Evolutionary conservation across 2,329 filamentous ascomycete species (phyloP).

Genomic region (Colletotrichum eremochloae): DNA sequence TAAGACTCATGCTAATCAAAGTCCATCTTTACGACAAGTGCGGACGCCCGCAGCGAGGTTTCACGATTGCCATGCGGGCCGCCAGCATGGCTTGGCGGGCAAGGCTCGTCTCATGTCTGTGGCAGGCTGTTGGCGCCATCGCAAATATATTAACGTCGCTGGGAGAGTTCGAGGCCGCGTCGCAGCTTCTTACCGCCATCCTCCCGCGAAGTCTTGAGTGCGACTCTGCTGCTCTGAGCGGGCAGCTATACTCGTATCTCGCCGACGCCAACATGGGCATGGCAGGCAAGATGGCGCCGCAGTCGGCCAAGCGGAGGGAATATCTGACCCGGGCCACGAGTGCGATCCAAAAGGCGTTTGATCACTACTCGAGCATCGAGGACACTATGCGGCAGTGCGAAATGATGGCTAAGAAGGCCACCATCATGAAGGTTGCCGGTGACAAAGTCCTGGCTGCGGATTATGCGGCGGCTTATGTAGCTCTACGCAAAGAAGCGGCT

Average conservation of each 20-base stretch:
- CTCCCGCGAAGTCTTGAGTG: slow-evolving; percentile 84
- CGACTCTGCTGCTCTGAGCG: slow-evolving; percentile 72
- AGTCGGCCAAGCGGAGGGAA: slow-evolving; percentile 64
- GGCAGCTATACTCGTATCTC: slow-evolving; percentile 76
- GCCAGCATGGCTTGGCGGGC: slow-evolving; percentile 80
- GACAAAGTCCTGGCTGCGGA: slow-evolving; percentile 75
- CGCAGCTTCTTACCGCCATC: slow-evolving; percentile 73
- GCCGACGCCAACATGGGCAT: slow-evolving; percentile 85
- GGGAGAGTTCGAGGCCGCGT: slow-evolving; percentile 77
- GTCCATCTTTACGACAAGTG: slow-evolving; percentile 76
- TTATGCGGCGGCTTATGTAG: slow-evolving; percentile 74
- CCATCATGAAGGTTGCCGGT: slow-evolving; percentile 78
- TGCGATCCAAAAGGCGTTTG: slow-evolving; percentile 73
- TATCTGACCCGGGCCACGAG: slow-evolving; percentile 70
- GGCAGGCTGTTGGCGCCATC: slow-evolving; percentile 78
- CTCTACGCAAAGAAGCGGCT: slow-evolving; percentile 59
- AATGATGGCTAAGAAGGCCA: slow-evolving; percentile 85
- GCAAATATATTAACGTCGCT: slow-evolving; percentile 77
- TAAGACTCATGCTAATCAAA: slow-evolving; percentile 81
- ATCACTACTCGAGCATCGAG: slow-evolving; percentile 75
- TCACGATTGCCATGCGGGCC: slow-evolving; percentile 82
- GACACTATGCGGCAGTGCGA: slow-evolving; percentile 80
- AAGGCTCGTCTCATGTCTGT: slow-evolving; percentile 76
- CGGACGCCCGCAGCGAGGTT: slow-evolving; percentile 79
- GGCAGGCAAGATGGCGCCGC: slow-evolving; percentile 67